A percentile compares a stretch with the other conserved stretches of the same genome.
These are phyloP conservation scores for Colletotrichum zoysiae DNA, from an alignment of 2,329 filamentous ascomycete genomes.

Conservation along the genomic window DNA sequence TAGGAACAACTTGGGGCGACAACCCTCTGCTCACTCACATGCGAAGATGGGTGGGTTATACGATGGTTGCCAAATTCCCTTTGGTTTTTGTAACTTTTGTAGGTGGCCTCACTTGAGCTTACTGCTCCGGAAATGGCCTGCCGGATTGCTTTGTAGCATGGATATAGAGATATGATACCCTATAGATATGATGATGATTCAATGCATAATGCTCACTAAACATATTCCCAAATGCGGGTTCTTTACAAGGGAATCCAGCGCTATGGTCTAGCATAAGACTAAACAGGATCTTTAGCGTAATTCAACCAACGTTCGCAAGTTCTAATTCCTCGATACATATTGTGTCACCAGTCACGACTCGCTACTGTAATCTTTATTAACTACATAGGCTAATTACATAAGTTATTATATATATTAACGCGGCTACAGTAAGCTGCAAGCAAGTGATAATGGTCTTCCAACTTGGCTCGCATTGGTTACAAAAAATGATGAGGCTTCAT, in stretches of 20 bases:
- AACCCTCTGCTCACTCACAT: neutral
- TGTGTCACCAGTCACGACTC: too few relatives aligned
- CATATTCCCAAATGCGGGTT: too few relatives aligned
- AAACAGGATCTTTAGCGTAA: too few relatives aligned
- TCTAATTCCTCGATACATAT: too few relatives aligned
- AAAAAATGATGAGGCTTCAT: neutral
- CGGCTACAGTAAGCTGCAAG: neutral
- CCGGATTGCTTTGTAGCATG: neutral
- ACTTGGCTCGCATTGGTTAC: neutral
- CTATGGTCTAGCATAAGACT: neutral
- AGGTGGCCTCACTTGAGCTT: neutral
- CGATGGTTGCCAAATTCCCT: neutral
- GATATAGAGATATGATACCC: constrained; percentile 18
- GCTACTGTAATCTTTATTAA: too few relatives aligned
- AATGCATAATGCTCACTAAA: neutral
- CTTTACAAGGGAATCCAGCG: neutral
- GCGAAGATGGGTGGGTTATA: neutral
- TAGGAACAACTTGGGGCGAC: too few relatives aligned
- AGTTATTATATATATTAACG: neutral
- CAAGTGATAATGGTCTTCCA: neutral
- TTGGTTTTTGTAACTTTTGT: neutral
- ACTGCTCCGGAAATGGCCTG: neutral
- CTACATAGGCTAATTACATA: too few relatives aligned
- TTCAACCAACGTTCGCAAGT: too few relatives aligned
- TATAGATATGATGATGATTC: constrained; percentile 4